These are phyloP conservation scores for Cryptococcus amylolentus DNA, from an alignment of 1,284 basidiomycete genomes.

Conservation along the genomic window DNA sequence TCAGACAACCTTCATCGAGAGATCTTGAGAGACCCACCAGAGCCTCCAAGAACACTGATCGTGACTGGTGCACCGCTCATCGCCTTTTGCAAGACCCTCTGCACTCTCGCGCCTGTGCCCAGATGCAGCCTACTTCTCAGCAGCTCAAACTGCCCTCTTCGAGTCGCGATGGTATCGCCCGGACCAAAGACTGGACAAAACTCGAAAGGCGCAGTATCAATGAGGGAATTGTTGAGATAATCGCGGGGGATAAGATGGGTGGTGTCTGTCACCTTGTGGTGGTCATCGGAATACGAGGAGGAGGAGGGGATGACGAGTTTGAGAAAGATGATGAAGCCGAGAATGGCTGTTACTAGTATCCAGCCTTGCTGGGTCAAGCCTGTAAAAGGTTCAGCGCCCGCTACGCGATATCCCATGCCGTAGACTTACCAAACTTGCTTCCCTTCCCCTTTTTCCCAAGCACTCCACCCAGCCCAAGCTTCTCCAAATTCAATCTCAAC, in stretches of 20 bases:
- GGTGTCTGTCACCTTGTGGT: constrained; percentile 35
- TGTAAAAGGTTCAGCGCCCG: background rate
- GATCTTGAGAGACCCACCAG: constrained; percentile 57
- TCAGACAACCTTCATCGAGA: background rate
- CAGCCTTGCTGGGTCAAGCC: constrained; percentile 38
- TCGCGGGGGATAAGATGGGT: constrained; percentile 49
- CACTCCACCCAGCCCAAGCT: constrained; percentile 8
- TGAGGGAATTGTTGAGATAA: constrained; percentile 51
- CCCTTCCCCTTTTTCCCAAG: constrained; percentile 11
- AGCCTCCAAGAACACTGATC: constrained; percentile 84
- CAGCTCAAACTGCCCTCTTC: constrained; percentile 73
- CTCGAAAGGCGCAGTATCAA: constrained; percentile 69
- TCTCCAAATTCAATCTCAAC: constrained; percentile 5
- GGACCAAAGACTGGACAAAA: constrained; percentile 87
- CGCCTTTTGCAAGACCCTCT: constrained; percentile 77
- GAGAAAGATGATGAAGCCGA: constrained; percentile 31
- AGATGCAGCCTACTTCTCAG: constrained; percentile 72
- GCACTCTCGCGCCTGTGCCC: constrained; percentile 78
- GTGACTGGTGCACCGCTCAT: constrained; percentile 81
- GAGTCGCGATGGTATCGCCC: constrained; percentile 68
- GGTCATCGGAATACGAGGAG: constrained; percentile 54
- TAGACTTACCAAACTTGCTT: constrained; percentile 9
- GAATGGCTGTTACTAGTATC: constrained; percentile 28
- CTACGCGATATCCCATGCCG: background rate
- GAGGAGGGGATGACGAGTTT: constrained; percentile 26